A percentile compares a stretch with the other conserved stretches of the same genome.
These are phyloP conservation scores for Penicillium dipodomyicola DNA, from an alignment of 495 filamentous ascomycete genomes.

Conservation along the genomic window DNA sequence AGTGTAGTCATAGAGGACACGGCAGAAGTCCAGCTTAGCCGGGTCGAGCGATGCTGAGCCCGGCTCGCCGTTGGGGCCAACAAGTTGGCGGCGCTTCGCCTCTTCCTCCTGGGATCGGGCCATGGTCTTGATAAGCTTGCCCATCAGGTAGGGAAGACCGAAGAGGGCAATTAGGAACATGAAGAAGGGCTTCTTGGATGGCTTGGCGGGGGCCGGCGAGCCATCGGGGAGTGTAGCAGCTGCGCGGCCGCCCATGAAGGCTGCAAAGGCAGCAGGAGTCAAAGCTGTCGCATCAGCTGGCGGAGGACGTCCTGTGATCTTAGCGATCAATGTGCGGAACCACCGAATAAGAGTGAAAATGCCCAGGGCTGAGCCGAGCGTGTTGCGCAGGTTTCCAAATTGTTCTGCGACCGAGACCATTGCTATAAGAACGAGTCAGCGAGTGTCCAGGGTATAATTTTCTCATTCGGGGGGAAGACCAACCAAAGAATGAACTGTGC, in stretches of 20 bases:
- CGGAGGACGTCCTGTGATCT: conserved; percentile 87
- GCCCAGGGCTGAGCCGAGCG: conserved; percentile 90
- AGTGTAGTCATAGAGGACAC: conserved; percentile 88
- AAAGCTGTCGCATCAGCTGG: conserved; percentile 83
- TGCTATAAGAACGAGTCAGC: conserved; percentile 52
- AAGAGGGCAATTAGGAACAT: conserved; percentile 95
- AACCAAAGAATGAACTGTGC: conserved; percentile 96
- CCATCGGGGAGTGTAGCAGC: conserved; percentile 53
- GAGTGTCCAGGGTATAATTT: neutral
- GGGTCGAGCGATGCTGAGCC: conserved; percentile 64
- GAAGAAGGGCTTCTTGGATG: conserved; percentile 89
- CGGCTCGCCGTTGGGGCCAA: conserved; percentile 52
- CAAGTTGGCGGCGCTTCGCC: conserved; percentile 56
- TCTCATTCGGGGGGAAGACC: neutral
- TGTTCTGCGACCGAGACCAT: conserved; percentile 99
- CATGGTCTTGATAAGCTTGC: conserved; percentile 83
- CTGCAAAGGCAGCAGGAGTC: conserved; percentile 84
- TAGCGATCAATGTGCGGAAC: conserved; percentile 85
- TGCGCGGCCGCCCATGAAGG: conserved; percentile 61
- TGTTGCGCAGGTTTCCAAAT: conserved; percentile 86
- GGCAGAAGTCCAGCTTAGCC: conserved; percentile 89
- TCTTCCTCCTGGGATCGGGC: conserved; percentile 81
- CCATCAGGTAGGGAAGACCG: conserved; percentile 92
- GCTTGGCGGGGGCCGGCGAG: conserved; percentile 58
- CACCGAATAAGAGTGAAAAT: conserved; percentile 96